These are phyloP conservation scores for Acacia melanoxylon DNA, from an alignment of 306 rosid genomes.

Conservation along the genomic window DNA sequence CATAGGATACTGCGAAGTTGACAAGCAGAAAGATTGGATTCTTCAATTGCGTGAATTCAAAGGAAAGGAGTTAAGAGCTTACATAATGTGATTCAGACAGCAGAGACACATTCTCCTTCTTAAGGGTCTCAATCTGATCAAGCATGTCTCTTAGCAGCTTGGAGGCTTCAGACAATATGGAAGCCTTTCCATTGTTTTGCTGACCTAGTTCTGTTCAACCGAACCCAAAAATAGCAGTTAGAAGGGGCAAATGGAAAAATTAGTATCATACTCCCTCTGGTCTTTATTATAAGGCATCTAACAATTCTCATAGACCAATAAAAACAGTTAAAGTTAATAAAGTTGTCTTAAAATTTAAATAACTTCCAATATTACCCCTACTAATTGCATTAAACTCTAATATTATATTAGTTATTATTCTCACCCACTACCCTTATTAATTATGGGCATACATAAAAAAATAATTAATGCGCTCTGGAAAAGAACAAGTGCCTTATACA, in stretches of 20 bases:
- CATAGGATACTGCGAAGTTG: slow-evolving; percentile 12
- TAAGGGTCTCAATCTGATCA: slow-evolving; percentile 52
- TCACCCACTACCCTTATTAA: too few species aligned
- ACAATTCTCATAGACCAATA: too few species aligned
- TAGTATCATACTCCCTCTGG: background rate
- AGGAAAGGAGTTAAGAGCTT: slow-evolving; percentile 30
- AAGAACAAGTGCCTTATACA: too few species aligned
- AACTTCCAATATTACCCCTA: too few species aligned
- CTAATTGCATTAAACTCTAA: too few species aligned
- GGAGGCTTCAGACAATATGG: slow-evolving; percentile 51
- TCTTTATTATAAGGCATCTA: too few species aligned
- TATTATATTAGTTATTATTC: too few species aligned
- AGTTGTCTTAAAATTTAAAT: too few species aligned
- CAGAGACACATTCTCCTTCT: slow-evolving; percentile 54
- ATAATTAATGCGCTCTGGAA: too few species aligned
- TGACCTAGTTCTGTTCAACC: slow-evolving; percentile 44
- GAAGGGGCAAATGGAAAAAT: background rate
- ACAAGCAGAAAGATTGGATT: slow-evolving; percentile 22
- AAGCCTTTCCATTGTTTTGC: slow-evolving; percentile 64
- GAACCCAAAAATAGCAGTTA: background rate
- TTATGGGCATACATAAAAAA: too few species aligned
- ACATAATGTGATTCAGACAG: slow-evolving; percentile 67
- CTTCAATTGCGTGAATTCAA: slow-evolving; percentile 2
- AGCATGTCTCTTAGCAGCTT: slow-evolving; percentile 54
- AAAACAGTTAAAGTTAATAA: too few species aligned